Conservation (phyloP, 2,329 filamentous ascomycete genomes). For the Rhynchosporium graminicola region DNA sequence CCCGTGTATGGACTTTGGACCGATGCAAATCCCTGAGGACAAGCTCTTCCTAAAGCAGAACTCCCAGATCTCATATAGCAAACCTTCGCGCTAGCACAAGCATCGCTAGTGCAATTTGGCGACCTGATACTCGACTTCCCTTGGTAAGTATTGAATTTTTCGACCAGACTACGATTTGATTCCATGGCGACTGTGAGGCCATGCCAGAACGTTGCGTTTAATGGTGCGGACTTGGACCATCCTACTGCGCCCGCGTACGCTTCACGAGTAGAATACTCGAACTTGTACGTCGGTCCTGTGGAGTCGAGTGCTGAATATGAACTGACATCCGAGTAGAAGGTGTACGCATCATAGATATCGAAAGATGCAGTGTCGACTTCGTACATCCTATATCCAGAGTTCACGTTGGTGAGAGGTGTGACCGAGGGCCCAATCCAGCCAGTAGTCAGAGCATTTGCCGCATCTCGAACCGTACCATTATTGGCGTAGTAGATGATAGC, state of each 20-base stretch:
- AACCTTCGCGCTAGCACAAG: conserved; percentile 55
- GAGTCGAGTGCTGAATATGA: conserved; percentile 44
- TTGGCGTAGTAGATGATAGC: conserved; percentile 56
- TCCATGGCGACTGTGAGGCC: conserved; percentile 59
- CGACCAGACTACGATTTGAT: conserved; percentile 49
- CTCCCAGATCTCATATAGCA: conserved; percentile 62
- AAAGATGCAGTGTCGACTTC: conserved; percentile 56
- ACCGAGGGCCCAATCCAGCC: conserved; percentile 55
- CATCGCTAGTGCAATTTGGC: conserved; percentile 53
- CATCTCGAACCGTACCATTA: conserved; percentile 48
- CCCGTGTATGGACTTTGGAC: conserved; percentile 44
- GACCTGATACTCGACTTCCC: conserved; percentile 53
- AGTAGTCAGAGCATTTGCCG: conserved; percentile 47
- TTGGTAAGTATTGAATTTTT: conserved; percentile 51
- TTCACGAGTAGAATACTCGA: conserved; percentile 54
- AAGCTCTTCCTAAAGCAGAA: conserved; percentile 51
- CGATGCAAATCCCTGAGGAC: conserved; percentile 51
- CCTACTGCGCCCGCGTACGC: conserved; percentile 47
- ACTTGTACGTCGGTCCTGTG: conserved; percentile 49
- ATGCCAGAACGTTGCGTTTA: conserved; percentile 63
- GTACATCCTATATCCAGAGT: conserved; percentile 55
- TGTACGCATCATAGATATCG: conserved; percentile 55
- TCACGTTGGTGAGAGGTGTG: conserved; percentile 56
- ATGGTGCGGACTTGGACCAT: conserved; percentile 51
- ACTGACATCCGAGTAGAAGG: conserved; percentile 54